Percentiles rank a stretch among this genome's conserved stretches.
These are phyloP conservation scores for Psilocybe subaeruginosa DNA, from an alignment of 768 basidiomycete species.

Conservation along the genomic window DNA sequence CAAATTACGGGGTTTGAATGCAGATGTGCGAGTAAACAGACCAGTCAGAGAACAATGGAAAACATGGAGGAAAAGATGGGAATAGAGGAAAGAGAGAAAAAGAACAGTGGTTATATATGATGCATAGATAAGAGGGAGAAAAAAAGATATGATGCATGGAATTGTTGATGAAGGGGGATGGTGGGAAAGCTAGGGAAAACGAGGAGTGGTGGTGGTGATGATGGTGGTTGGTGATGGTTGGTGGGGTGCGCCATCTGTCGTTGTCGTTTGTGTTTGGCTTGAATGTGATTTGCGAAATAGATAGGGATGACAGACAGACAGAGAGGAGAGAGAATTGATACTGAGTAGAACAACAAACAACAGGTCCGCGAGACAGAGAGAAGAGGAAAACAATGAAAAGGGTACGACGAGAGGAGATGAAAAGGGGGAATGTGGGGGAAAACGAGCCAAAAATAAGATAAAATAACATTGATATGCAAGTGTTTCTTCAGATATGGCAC, in stretches of 20 bases:
- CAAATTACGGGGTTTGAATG: conserved; percentile 1
- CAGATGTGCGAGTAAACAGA: background rate
- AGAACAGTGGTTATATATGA: conserved; percentile 8
- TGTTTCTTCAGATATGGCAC: conserved; percentile 19
- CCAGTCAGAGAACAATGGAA: background rate
- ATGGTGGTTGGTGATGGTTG: background rate
- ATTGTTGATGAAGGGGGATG: background rate
- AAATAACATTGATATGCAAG: conserved; percentile 21
- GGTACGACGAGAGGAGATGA: conserved; percentile 3
- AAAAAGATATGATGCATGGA: conserved; percentile 15
- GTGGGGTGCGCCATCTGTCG: background rate
- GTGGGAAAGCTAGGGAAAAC: background rate
- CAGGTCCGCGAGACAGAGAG: conserved; percentile 24
- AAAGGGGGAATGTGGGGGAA: background rate
- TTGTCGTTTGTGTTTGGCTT: conserved; percentile 5
- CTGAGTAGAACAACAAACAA: conserved; percentile 28
- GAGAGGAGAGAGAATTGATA: conserved; percentile 15
- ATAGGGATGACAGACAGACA: conserved; percentile 18
- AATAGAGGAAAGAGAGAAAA: conserved; percentile 4
- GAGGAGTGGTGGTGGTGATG: conserved; percentile 8
- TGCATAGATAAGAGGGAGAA: background rate
- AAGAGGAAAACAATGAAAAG: conserved; percentile 16
- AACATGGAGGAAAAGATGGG: background rate
- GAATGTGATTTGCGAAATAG: conserved; percentile 17
- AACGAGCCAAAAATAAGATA: conserved; percentile 17